Evolutionary conservation across 176 grass and related monocot genomes (phyloP), one percentile per base, ranked within the genome.

Genomic region (Triticum dicoccoides): DNA sequence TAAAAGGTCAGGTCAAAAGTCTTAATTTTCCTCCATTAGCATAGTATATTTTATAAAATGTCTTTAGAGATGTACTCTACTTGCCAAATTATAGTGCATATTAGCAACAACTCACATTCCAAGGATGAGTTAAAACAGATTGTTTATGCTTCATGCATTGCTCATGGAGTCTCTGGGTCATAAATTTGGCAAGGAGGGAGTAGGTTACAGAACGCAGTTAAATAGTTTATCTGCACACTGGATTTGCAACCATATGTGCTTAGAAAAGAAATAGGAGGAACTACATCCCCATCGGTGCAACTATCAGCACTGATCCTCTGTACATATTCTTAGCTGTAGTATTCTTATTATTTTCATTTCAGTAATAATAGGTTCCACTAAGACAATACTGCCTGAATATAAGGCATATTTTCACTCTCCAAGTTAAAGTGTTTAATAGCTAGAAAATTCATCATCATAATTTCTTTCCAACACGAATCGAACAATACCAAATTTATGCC

Each of bases 1-100:
- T 95, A 84, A 98, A 92, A 95, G 93, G 96, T 94, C 10, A 30
- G 76, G 14, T 76, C 37, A 81, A 84, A 27, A 38, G 24, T 83
- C 6, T 73, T 66, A 24, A 23, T 65, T 80, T 61, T 9, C 25
- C 64, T 35, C 2, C 59, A 80, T 74, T 75, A 30, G 52, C 9
- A 27, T n/a, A 73, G 75, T 42, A 37, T 41, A 33, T 80, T 65
- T 20, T 25, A 5, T 74, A 17, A 6, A 69, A 83, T 20, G 82
- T 12, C 69, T 24, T 79, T 72, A 2, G 44, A 25, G 41, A 73
- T 47, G 21, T 73, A 70, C 56, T 9, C 54, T 58, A 6, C 54
- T 58, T 58, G 54, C 54, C 54, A 58, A 58, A 58, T 58, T 58
- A 58, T 56, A 17, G 49, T 51, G 45, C 45, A 49, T 49, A 49